Percentiles rank a stretch among this genome's conserved stretches.
Conservation (phyloP, 2,329 filamentous ascomycete genomes). For the Stagonosporopsis tanaceti region DNA sequence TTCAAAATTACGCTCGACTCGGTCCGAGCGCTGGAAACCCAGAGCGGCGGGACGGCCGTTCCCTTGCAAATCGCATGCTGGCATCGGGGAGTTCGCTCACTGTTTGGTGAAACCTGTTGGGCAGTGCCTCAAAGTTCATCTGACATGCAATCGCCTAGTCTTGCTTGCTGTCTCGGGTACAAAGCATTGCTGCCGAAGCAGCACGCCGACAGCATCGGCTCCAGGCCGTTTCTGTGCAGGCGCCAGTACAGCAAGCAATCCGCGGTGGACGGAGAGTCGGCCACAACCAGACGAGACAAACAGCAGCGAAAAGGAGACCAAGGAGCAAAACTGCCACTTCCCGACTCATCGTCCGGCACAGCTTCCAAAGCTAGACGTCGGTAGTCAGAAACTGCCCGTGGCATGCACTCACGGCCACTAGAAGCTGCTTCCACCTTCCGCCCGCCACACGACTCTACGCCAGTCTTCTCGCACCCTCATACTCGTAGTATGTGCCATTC, state of each 20-base stretch:
- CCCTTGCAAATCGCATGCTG: slow-evolving; percentile 27
- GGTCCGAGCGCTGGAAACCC: slow-evolving; percentile 17
- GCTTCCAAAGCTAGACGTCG: slow-evolving; percentile 12
- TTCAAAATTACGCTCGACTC: slow-evolving; percentile 26
- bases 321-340: neutral
- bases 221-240: neutral
- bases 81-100: slow-evolving; percentile 10
- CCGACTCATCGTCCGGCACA: slow-evolving; percentile 6
- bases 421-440: slow-evolving; percentile 28
- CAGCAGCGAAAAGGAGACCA: slow-evolving; percentile 1
- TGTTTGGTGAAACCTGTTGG: neutral
- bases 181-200: neutral
- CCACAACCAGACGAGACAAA: slow-evolving; percentile 10
- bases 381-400: slow-evolving; percentile 5
- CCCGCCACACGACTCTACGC: slow-evolving; percentile 4
- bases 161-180: neutral
- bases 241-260: neutral
- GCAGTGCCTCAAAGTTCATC: neutral
- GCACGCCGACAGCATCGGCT: neutral
- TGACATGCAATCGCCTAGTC: neutral
- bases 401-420: slow-evolving; percentile 30
- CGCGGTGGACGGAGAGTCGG: slow-evolving; percentile 9
- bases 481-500: neutral
- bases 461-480: slow-evolving; percentile 13
- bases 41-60: slow-evolving; percentile 31